A percentile compares a stretch with the other conserved stretches of the same genome.
These are phyloP conservation scores for Niebla homalea DNA, from an alignment of 495 filamentous ascomycete species.

Conservation along the genomic window DNA sequence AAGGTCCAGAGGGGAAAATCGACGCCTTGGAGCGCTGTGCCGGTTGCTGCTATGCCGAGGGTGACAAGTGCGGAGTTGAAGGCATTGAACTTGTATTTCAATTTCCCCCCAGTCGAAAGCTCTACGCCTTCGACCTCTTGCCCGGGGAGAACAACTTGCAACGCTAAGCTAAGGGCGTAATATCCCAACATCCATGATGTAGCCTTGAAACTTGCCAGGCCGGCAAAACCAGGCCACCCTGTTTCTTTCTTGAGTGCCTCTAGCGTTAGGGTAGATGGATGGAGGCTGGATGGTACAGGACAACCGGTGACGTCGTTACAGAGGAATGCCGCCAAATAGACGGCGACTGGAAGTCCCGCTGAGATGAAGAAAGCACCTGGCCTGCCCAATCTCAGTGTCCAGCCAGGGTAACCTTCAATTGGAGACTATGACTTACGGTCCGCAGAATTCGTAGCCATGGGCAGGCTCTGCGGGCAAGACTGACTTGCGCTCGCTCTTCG, in stretches of 20 bases:
- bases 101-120: constrained; percentile 54
- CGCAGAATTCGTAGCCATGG: constrained; percentile 67
- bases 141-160: constrained; percentile 70
- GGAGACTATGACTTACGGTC: constrained; percentile 55
- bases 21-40: constrained; percentile 63
- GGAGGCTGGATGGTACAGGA: constrained; percentile 71
- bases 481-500: constrained; percentile 15
- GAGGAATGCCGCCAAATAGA: constrained; percentile 65
- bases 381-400: constrained; percentile 33
- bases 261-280: constrained; percentile 56
- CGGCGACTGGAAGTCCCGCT: constrained; percentile 59
- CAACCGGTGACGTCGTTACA: constrained; percentile 92
- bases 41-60: constrained; percentile 50
- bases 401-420: constrained; percentile 1
- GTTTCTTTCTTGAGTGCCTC: constrained; percentile 60
- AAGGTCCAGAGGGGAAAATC: constrained; percentile 84
- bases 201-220: constrained; percentile 45
- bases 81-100: constrained; percentile 91
- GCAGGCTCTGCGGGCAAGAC: constrained; percentile 10
- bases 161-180: constrained; percentile 59
- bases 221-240: constrained; percentile 66
- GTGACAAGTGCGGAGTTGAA: constrained; percentile 62
- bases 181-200: constrained; percentile 58
- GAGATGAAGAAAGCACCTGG: constrained; percentile 60
- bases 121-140: constrained; percentile 55